Conservation (phyloP, 2,329 filamentous ascomycete genomes). For the Alternaria arbusti region DNA sequence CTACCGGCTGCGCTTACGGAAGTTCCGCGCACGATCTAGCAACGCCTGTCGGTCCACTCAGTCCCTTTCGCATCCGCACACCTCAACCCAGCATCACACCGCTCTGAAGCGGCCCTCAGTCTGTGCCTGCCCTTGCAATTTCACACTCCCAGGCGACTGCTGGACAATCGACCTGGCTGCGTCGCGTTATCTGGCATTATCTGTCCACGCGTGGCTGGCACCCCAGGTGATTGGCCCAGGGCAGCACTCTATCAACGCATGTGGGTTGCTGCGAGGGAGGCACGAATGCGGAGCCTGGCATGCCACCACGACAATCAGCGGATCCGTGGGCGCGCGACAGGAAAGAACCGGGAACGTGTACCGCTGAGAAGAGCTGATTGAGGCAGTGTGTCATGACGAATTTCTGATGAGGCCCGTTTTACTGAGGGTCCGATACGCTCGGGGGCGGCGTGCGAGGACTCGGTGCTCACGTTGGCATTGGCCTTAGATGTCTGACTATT, state of each 20-base stretch:
- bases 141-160: conserved; percentile 11
- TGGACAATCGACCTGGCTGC: conserved; percentile 15
- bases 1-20: conserved; percentile 18
- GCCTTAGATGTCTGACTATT: conserved; percentile 18
- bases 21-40: conserved; percentile 12
- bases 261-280: conserved; percentile 24
- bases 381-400: conserved; percentile 25
- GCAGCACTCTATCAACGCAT: conserved; percentile 18
- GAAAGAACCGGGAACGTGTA: conserved; percentile 19
- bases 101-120: conserved; percentile 14
- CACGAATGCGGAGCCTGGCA: conserved; percentile 18
- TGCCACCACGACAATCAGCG: conserved; percentile 14
- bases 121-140: conserved; percentile 23
- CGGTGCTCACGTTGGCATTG: conserved; percentile 4
- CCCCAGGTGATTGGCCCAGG: conserved; percentile 33
- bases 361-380: conserved; percentile 22
- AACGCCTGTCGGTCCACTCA: conserved; percentile 13
- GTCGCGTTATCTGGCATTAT: conserved; percentile 35
- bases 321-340: conserved; percentile 13
- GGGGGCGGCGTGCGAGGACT: conserved; percentile 1
- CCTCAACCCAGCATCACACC: conserved; percentile 24
- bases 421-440: conserved; percentile 12
- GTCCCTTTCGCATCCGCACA: conserved; percentile 18
- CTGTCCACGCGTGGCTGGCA: conserved; percentile 11
- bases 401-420: conserved; percentile 12